A percentile compares a stretch with the other conserved stretches of the same genome.
These are phyloP conservation scores for Pseudodiploospora longispora DNA, from an alignment of 2,329 filamentous ascomycete genomes.

Conservation along the genomic window DNA sequence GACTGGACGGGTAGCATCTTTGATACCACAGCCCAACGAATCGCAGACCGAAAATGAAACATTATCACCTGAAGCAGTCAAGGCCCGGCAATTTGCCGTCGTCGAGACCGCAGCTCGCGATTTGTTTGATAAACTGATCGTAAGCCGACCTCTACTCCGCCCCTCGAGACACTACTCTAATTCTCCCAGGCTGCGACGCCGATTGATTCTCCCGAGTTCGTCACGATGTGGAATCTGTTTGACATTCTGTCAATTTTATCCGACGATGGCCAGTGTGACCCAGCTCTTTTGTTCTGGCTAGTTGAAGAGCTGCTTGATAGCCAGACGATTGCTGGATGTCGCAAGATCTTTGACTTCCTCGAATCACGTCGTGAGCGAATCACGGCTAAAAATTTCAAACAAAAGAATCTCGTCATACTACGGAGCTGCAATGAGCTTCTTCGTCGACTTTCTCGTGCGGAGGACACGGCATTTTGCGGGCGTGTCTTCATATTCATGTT, in stretches of 20 bases:
- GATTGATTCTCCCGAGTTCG: constrained; percentile 72
- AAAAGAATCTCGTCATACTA: constrained; percentile 84
- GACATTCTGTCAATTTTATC: constrained; percentile 86
- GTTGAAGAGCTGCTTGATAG: constrained; percentile 94
- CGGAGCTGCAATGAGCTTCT: constrained; percentile 91
- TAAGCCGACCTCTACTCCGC: constrained; percentile 34
- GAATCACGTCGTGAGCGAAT: constrained; percentile 88
- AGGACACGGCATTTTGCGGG: constrained; percentile 95
- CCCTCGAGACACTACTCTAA: constrained; percentile 17
- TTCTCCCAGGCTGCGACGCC: constrained; percentile 56
- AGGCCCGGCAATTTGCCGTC: constrained; percentile 53
- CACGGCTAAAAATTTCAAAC: constrained; percentile 69
- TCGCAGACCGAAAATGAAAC: constrained; percentile 21
- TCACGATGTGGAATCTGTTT: constrained; percentile 84
- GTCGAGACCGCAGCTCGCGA: constrained; percentile 79
- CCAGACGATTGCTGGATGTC: constrained; percentile 87
- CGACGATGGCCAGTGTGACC: constrained; percentile 69
- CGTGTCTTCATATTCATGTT: constrained; percentile 98
- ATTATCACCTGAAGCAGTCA: constrained; percentile 30
- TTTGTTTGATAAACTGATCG: constrained; percentile 71
- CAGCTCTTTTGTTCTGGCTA: constrained; percentile 78
- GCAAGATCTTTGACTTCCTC: constrained; percentile 86
- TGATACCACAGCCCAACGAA: constrained; percentile 16
- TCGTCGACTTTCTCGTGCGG: constrained; percentile 85
- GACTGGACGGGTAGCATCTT: constrained; percentile 34